Base-by-base conservation (phyloP, 495 filamentous ascomycete genomes). In the Cercophora samala region DNA sequence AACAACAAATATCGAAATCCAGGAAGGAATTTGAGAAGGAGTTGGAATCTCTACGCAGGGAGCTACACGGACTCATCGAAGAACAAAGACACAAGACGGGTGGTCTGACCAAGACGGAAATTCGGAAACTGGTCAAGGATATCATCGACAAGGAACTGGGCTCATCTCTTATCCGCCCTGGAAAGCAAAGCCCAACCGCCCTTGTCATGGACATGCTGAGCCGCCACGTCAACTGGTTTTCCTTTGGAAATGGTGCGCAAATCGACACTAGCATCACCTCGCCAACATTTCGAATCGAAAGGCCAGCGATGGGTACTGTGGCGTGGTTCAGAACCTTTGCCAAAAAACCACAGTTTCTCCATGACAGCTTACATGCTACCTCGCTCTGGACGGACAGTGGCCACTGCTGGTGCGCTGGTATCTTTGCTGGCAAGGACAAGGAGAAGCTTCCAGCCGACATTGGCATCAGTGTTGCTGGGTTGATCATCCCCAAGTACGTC, bases 341-440 rank as follows among this genome's bases (percentile, higher is more conserved):
- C 68, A 29, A 65, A 65, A 29, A 61, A 64, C 62, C 78, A 75
- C 63, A 8, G 52, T 81, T 65, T 68, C 58, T 63, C 19, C 55
- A 67, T 3, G 75, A 78, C 23, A 72, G 69, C 4, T 32, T 25
- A 2, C 72, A 73, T 9, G 89, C 88, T 0, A 76, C 91, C 17
- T 70, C 74, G 3, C 73, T 72, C 29, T 90, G 89, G 85, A 74
- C 80, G 3, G 86, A 91, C 32, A 80, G 85, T 21, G 87, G 86
- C 32, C 85, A 91, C 54, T 91, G 88, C 75, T 92, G 86, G 86
- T 90, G 89, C 75, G 81, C 82, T 51, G 37, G 37, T 46, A 46
- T 46, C 37, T 46, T 11, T 46, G 84, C 78, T 22, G 75, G 74
- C 52, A 69, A 58, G 59, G 65, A 18, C 52, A 42, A 22, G 62